These are phyloP conservation scores for Vaccinium macrocarpon DNA, from an alignment of 148 eudicot genomes.

Conservation along the genomic window DNA sequence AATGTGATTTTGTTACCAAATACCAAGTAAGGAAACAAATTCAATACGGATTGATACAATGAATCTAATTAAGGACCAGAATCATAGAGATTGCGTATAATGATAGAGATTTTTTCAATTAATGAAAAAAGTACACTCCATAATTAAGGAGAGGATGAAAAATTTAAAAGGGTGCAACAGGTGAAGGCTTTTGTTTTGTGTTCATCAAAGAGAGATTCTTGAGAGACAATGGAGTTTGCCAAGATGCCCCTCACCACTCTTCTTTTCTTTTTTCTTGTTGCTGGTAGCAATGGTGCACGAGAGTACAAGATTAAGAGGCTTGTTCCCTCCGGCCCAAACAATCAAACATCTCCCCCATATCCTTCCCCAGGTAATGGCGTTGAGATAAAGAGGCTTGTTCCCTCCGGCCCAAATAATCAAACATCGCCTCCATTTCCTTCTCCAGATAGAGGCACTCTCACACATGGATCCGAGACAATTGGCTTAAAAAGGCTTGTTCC, in stretches of 20 bases:
- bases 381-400: conserved; percentile 2
- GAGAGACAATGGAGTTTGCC: background rate
- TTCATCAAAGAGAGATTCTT: background rate
- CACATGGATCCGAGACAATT: background rate
- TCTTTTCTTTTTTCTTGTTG: background rate
- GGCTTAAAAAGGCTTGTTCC: background rate
- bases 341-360: background rate
- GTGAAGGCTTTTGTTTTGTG: background rate
- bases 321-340: background rate
- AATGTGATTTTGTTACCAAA: no score
- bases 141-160: background rate
- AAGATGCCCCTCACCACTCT: background rate
- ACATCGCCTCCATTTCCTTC: background rate
- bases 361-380: background rate
- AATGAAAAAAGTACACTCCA: background rate
- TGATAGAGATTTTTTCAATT: background rate
- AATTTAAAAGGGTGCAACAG: background rate
- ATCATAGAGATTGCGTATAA: background rate
- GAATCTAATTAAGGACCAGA: background rate
- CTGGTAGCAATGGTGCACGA: background rate
- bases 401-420: background rate
- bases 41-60: background rate
- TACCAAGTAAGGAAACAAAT: background rate
- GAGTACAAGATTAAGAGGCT: background rate
- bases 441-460: background rate